These are phyloP conservation scores for Cutaneotrichosporon sp. DNA, from an alignment of 1,284 basidiomycete species.

Conservation along the genomic window DNA sequence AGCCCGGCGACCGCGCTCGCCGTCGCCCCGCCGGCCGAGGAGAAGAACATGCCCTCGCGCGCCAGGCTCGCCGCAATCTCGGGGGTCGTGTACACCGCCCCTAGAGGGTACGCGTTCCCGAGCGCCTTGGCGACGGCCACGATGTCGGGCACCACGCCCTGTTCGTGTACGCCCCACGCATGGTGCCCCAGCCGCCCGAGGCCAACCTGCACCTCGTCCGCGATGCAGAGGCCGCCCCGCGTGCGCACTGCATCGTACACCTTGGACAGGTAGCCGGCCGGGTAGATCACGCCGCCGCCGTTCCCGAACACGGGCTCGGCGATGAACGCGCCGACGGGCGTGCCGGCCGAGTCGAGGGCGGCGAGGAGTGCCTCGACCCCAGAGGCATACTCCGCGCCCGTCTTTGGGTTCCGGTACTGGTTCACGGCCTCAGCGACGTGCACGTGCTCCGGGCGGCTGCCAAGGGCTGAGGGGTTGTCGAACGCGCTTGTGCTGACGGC, in stretches of 20 bases:
- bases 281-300: conserved; percentile 18
- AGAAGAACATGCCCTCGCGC: conserved; percentile 25
- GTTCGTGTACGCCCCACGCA: conserved; percentile 13
- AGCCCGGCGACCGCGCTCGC: conserved; percentile 21
- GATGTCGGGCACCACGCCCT: conserved; percentile 17
- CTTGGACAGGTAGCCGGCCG: conserved; percentile 1
- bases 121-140: conserved; percentile 18
- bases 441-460: conserved; percentile 9
- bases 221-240: conserved; percentile 18
- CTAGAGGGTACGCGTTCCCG: conserved; percentile 18
- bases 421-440: conserved; percentile 16
- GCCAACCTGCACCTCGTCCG: conserved; percentile 23
- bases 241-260: conserved; percentile 12
- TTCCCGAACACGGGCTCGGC: conserved; percentile 21
- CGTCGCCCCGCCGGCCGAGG: conserved; percentile 29
- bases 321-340: conserved; percentile 16
- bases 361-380: conserved; percentile 2
- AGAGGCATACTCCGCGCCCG: conserved; percentile 3
- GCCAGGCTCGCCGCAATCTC: conserved; percentile 15
- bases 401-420: conserved; percentile 8
- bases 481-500: conserved; percentile 15
- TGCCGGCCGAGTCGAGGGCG: conserved; percentile 1
- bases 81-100: conserved; percentile 16
- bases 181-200: conserved; percentile 18
- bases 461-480: conserved; percentile 15